A percentile compares a stretch with the other conserved stretches of the same genome.
Evolutionary conservation across 192 early-diverging fungal species (phyloP).

Genomic region (Podila clonocystis): DNA sequence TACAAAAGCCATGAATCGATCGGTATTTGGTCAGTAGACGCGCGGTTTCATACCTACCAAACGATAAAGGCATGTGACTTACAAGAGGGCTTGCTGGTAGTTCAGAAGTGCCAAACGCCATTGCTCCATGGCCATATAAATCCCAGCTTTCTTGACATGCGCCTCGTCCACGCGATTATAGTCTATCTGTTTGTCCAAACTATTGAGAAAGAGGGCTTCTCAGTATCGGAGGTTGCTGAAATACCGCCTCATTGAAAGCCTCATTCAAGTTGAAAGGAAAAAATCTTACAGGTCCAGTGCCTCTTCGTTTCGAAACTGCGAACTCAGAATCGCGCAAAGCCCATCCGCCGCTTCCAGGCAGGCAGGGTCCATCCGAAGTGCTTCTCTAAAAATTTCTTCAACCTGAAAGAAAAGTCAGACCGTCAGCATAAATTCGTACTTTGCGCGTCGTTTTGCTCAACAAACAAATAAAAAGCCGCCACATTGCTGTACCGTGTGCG

Average conservation of each 20-base stretch:
- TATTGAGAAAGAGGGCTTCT: not conserved
- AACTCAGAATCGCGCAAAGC: conserved; percentile 12
- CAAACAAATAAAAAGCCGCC: not conserved
- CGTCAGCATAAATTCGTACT: no score
- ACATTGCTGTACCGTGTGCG: no score
- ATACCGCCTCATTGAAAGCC: not conserved
- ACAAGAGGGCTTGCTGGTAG: conserved; percentile 26
- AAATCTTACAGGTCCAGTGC: conserved; percentile 26
- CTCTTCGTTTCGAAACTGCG: conserved; percentile 12
- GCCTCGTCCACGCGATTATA: conserved; percentile 16
- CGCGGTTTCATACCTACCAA: not conserved
- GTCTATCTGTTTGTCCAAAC: conserved; percentile 29
- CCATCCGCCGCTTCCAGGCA: conserved; percentile 19
- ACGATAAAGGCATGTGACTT: not conserved
- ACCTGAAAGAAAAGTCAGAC: not conserved
- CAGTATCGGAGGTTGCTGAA: not conserved
- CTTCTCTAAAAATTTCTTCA: conserved; percentile 8
- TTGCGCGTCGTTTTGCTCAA: not conserved
- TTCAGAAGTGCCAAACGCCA: conserved; percentile 23
- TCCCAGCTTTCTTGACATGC: conserved; percentile 23
- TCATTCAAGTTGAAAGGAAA: not conserved
- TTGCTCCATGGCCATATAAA: conserved; percentile 11
- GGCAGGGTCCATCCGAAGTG: conserved; percentile 21
- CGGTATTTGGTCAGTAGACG: not conserved
- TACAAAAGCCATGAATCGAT: not conserved